Evolutionary conservation across 2,329 filamentous ascomycete genomes (phyloP).

Genomic region (Fusarium pseudoanthophilum): DNA sequence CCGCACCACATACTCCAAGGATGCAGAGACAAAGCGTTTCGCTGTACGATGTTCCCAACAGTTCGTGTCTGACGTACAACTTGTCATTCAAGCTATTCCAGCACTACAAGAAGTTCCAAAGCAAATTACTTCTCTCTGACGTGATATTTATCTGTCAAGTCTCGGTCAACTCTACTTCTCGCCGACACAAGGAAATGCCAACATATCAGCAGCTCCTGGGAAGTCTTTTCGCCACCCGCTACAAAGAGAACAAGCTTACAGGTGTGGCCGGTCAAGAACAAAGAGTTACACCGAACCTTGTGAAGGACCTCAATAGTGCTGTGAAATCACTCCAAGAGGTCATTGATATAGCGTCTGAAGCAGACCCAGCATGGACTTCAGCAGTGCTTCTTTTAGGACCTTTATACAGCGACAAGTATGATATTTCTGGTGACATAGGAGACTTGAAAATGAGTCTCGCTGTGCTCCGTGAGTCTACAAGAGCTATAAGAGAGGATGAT

Average conservation of each 20-base stretch:
- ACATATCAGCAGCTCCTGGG: neutral
- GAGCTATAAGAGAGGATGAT: neutral
- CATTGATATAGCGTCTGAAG: neutral
- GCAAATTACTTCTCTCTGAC: neutral
- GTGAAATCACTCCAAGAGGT: neutral
- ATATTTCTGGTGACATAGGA: neutral
- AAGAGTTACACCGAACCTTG: neutral
- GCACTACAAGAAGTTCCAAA: neutral
- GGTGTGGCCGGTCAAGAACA: neutral
- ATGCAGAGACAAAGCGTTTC: neutral
- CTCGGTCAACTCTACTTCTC: neutral
- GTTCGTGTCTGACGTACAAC: neutral
- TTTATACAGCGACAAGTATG: neutral
- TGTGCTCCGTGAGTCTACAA: neutral
- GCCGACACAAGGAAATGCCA: neutral
- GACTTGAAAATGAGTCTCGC: neutral
- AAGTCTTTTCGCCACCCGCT: neutral
- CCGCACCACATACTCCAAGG: neutral
- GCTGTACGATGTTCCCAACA: neutral
- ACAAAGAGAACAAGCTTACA: neutral
- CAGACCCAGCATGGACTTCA: neutral
- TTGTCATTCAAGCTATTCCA: neutral
- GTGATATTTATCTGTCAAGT: neutral
- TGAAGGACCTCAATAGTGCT: neutral
- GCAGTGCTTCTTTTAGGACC: neutral